Evolutionary conservation across 2,329 filamentous ascomycete genomes (phyloP), one percentile per base, ranked within the genome.

Genomic region (Phaeomoniella chlamydospora): DNA sequence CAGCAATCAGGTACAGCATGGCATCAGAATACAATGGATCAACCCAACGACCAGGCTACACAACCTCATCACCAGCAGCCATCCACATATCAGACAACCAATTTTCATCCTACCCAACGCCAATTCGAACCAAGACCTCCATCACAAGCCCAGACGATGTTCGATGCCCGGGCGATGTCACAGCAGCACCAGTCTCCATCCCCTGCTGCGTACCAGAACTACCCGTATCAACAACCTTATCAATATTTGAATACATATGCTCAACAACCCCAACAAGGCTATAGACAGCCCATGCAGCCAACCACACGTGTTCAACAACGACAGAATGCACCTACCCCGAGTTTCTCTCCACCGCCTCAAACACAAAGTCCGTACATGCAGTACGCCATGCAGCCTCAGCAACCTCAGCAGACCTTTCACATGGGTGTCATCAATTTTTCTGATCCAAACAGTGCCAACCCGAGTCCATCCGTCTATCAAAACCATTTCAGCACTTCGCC

Each of bases 391-490:
- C 43, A 52, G 9, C 49, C 52, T 15, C 54, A 54, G 30, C 39
- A 49, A 33, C 57, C 55, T 53, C 51, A 53, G 22, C 42, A 53
- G 22, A 54, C 50, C 15, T 38, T 51, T 32, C 37, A 56, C n/a
- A 47, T 56, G 16, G 44, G 49, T 6, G 46, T 48, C 22, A 35
- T 43, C 3, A 37, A 50, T 18, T 38, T 42, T 11, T 26, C 46
- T 14, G 45, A 50, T 4, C 44, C 49, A 9, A 15, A 30, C 41
- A 14, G 29, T 31, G 6, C 14, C 35, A 37, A 29, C 22, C n/a
- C n/a, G n/a, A n/a, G n/a, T 26, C 22, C 22, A 9, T 26, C 22
- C 6, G 22, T 26, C 9, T 26, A 26, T n/a, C 22, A 26, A 26
- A 26, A 26, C 22, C 6, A 26, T 26, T 26, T 26, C n/a, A 9